These are phyloP conservation scores for Gryganskiella cystojenkinii DNA, from an alignment of 192 early-diverging fungal genomes.

Conservation along the genomic window DNA sequence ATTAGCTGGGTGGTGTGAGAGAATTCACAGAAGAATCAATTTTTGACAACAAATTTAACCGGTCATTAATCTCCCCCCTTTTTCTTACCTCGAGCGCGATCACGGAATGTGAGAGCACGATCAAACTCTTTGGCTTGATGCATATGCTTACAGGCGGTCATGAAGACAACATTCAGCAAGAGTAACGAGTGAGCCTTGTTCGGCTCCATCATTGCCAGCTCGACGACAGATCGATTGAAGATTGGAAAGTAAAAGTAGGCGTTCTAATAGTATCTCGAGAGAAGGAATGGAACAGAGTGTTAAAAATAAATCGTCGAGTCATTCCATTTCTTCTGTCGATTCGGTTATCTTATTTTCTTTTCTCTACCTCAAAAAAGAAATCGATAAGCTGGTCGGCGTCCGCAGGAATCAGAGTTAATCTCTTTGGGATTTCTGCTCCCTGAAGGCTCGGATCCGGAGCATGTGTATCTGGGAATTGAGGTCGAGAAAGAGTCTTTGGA, in stretches of 20 bases:
- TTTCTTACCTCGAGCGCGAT: conserved; percentile 30
- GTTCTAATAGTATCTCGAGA: conserved; percentile 1
- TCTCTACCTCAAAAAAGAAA: conserved; percentile 30
- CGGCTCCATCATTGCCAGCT: conserved; percentile 31
- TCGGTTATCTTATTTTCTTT: no score
- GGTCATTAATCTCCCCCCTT: no score
- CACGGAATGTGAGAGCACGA: conserved; percentile 31
- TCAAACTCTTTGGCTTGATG: conserved; percentile 15
- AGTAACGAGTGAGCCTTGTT: conserved; percentile 18
- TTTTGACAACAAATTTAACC: neutral
- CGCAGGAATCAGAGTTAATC: conserved; percentile 17
- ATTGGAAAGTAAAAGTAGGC: conserved; percentile 33
- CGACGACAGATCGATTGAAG: conserved; percentile 19
- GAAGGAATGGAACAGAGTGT: neutral
- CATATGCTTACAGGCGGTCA: conserved; percentile 36
- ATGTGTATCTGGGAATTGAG: no score
- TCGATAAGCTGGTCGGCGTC: conserved; percentile 29
- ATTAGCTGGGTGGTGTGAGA: neutral
- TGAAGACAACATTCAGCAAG: conserved; percentile 31
- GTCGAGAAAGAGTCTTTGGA: conserved; percentile 6
- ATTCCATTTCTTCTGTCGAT: neutral
- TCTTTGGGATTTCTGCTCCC: no score
- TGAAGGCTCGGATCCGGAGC: no score
- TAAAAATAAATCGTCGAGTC: neutral
- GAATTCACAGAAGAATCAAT: neutral